phyloP scores from a whole-genome alignment of 1,284 basidiomycete genomes.

The Sporisorium iseilematis-ciliati region DNA sequence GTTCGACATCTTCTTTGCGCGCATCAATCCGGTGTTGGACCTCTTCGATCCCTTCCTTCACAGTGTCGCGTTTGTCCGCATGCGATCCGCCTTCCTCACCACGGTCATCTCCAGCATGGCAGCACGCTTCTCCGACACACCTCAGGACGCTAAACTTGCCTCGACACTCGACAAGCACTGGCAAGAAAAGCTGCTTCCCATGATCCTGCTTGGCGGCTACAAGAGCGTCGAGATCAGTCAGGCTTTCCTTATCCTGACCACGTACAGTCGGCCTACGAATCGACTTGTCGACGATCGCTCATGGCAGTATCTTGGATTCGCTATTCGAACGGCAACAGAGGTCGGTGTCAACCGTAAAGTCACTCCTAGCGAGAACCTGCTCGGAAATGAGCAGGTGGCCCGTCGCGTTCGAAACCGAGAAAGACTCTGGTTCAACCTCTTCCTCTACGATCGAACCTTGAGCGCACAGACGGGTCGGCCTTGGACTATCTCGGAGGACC shows the following conservation, averaged over 20 bases:
- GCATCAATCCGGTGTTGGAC: slow-evolving; percentile 60
- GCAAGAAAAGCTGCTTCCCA: slow-evolving; percentile 57
- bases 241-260: slow-evolving; percentile 58
- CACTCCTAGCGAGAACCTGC: slow-evolving; percentile 46
- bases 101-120: slow-evolving; percentile 60
- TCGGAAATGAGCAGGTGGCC: slow-evolving; percentile 58
- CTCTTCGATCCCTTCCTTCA: slow-evolving; percentile 63
- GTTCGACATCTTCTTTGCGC: slow-evolving; percentile 63
- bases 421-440: slow-evolving; percentile 60
- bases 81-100: slow-evolving; percentile 58
- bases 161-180: slow-evolving; percentile 54
- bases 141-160: slow-evolving; percentile 56
- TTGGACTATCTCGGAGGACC: slow-evolving; percentile 57
- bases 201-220: slow-evolving; percentile 58
- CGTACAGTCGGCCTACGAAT: slow-evolving; percentile 59
- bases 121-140: slow-evolving; percentile 54
- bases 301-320: slow-evolving; percentile 64
- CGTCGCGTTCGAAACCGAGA: slow-evolving; percentile 58
- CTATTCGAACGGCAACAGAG: slow-evolving; percentile 63
- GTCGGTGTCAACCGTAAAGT: slow-evolving; percentile 60
- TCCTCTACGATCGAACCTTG: slow-evolving; percentile 59
- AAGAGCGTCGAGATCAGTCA: slow-evolving; percentile 64
- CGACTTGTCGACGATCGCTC: slow-evolving; percentile 61
- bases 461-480: slow-evolving; percentile 61
- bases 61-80: slow-evolving; percentile 57